phyloP scores from a whole-genome alignment of 306 rosid genomes.

The Cucurbita moschata region DNA sequence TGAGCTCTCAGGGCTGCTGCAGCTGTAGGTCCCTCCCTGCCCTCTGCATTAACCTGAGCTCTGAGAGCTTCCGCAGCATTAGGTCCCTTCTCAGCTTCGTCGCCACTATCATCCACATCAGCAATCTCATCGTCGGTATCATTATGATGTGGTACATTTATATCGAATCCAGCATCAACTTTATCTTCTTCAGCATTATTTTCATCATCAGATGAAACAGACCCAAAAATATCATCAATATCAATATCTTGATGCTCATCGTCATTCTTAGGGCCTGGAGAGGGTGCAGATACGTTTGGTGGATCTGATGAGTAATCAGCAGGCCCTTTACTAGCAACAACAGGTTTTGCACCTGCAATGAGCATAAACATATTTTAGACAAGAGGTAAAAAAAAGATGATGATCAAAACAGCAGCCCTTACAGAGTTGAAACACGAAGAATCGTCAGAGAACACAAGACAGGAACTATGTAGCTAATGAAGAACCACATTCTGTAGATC shows the following conservation, averaged over 20 bases:
- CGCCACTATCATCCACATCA: slow-evolving; percentile 79
- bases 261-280: slow-evolving; percentile 40
- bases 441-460: not conserved
- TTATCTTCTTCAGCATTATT: slow-evolving; percentile 39
- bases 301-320: slow-evolving; percentile 32
- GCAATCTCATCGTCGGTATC: slow-evolving; percentile 75
- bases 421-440: not conserved
- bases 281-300: slow-evolving; percentile 24
- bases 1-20: slow-evolving; percentile 75
- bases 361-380: slow-evolving; percentile 6
- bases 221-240: slow-evolving; percentile 57
- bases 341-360: slow-evolving; percentile 39
- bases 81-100: slow-evolving; percentile 69
- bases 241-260: slow-evolving; percentile 67
- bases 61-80: slow-evolving; percentile 77
- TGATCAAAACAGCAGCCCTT: not conserved
- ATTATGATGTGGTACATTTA: slow-evolving; percentile 29
- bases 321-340: slow-evolving; percentile 23
- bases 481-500: not conserved
- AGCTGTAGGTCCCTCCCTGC: slow-evolving; percentile 42
- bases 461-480: not conserved
- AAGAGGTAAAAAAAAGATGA: not conserved
- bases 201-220: slow-evolving; percentile 44
- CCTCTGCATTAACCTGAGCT: slow-evolving; percentile 74
- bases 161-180: slow-evolving; percentile 49